Evolutionary conservation across 1,139 yeast genomes (phyloP), one percentile per base, ranked within the genome.

Genomic region (Magnusiomyces ingens): DNA sequence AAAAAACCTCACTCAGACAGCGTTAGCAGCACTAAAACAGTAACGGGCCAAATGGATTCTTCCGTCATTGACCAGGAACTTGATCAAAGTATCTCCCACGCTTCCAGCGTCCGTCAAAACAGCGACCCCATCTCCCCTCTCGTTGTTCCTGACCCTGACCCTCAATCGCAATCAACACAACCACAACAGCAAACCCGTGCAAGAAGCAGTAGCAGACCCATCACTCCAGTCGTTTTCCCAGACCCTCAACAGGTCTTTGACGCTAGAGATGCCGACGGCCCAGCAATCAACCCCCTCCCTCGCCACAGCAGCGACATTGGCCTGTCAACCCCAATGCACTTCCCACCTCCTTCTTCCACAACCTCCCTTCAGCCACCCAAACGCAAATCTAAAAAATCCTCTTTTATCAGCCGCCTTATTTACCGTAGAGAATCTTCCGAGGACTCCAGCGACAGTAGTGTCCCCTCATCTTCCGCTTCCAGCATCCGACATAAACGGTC

Each of bases 361-460:
- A 43, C 46, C 35, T 26, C 32, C 17, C 18, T 6, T 6, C 36
- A 19, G 10, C 21, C 35, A 3, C 17, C 46, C n/a, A 41, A 29
- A 44, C 40, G 49, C 38, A 49, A 52, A 47, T 29, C 58, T n/a
- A 54, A 54, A 46, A 55, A 57, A 49, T 60, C 66, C 2, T 46
- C 49, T 13, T 59, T 64, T 37, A 49, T 64, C 10, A 64, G 62
- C 21, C 61, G 62, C 46, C 53, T 62, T 21, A 59, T 62, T 6
- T 57, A 58, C 18, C 56, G 66, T 13, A 57, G 66, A 5, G 67
- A 64, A 22, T 60, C 63, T 8, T 52, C 58, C n/a, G 56, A 59
- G 1, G 66, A 60, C 32, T 51, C 58, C 32, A 46, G 55, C 12
- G 54, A 54, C 11, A 46, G 11, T 40, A 50, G 15, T 50, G 36